phyloP scores from a whole-genome alignment of 1,139 yeast species.

The Blastobotrys arbuscula region DNA sequence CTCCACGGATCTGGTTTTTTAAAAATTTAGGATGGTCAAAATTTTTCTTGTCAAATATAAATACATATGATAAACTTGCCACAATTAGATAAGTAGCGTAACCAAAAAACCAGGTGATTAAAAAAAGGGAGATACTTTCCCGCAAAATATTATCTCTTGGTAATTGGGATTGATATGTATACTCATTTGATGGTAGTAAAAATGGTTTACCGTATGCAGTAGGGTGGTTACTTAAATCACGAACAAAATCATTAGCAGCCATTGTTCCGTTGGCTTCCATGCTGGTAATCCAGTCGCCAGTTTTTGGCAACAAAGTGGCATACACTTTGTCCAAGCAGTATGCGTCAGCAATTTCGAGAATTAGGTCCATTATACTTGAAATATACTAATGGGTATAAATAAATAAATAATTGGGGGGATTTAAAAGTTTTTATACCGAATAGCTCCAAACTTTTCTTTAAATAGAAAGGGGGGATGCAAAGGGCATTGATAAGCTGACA shows the following conservation, averaged over 20 bases:
- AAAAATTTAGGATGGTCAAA: conserved; percentile 94
- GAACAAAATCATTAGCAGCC: neutral
- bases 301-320: conserved; percentile 49
- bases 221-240: conserved; percentile 3
- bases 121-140: conserved; percentile 61
- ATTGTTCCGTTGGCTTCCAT: neutral
- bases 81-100: conserved; percentile 68
- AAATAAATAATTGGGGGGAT: neutral
- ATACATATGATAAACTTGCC: conserved; percentile 67
- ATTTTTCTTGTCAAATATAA: conserved; percentile 78
- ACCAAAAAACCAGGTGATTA: conserved; percentile 76
- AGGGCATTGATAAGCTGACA: neutral
- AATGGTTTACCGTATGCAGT: conserved; percentile 41
- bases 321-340: conserved; percentile 66
- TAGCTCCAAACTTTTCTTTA: too few species aligned
- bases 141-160: conserved; percentile 69
- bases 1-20: conserved; percentile 84
- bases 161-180: conserved; percentile 56
- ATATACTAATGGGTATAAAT: neutral
- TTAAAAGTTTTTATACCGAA: neutral
- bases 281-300: conserved; percentile 1
- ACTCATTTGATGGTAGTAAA: conserved; percentile 45
- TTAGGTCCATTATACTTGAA: conserved; percentile 64
- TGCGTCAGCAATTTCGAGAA: conserved; percentile 71
- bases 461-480: too few species aligned